Base-by-base conservation (phyloP, 257 asterid species). In the Fraxinus cuspidata region DNA sequence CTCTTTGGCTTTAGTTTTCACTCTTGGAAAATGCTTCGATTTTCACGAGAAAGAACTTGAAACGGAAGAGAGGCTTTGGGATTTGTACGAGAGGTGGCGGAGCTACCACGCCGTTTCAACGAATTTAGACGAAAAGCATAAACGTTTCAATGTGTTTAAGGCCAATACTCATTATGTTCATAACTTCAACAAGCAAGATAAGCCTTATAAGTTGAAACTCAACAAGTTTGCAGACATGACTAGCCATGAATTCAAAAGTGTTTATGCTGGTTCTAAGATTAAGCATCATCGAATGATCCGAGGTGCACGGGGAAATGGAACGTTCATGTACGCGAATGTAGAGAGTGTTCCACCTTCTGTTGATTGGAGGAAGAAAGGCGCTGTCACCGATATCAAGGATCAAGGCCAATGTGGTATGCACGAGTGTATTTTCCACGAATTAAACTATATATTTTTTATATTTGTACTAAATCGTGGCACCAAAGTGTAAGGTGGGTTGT, bases 191-290 rank as follows among this genome's bases (percentile, higher is more conserved):
- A 88, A 92, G 85, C 78, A 78, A 84, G 95, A 93, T 66, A 88
- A 79, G 86, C 96, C 97, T 7, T 94, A 92, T 74, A 94, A 94
- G 85, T 73, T 94, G 84, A 88, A 88, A 74, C 87, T 94, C 7
- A 94, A 94, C 88, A 94, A 94, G 88, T 94, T 88, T 58, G 96
- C 92, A 3, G 97, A 92, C 87, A 84, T 92, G 96, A 94, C 98
- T 1, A 92, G 80, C 96, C 96, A 94, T 70, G 98, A 94, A 81
- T 94, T 94, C 82, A 79, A 81, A 77, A 85, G 79, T 70, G 16
- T 82, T 0, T 92, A 83, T 68, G 93, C 98, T 42, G 92, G 93
- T 7, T 87, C 97, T 0, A 89, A 82, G 86, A 74, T 94, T 70
- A 90, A 86, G 81, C 98, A 94, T 74, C 89, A 88, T 66, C 83